Percentiles rank a stretch among this genome's conserved stretches.
These are phyloP conservation scores for Vitrella brassicaformis DNA, from an alignment of 73 alveolate genomes.

Conservation along the genomic window DNA sequence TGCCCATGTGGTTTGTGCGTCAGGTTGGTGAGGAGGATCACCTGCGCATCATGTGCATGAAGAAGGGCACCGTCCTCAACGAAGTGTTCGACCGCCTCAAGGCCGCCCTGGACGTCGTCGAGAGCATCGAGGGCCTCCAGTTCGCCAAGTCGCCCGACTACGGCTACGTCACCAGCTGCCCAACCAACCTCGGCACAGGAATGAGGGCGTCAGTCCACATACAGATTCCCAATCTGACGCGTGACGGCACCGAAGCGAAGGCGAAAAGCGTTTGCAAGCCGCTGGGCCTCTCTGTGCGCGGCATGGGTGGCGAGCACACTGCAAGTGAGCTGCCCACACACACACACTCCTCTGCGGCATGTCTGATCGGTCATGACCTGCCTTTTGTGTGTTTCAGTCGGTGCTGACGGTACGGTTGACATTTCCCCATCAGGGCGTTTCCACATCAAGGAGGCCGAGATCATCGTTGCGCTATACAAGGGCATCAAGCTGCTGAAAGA, in stretches of 20 bases:
- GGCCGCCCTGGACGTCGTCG: neutral
- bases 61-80: slow-evolving; percentile 8
- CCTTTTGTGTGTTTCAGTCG: no score
- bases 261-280: slow-evolving; percentile 7
- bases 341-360: no score
- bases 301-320: slow-evolving; percentile 19
- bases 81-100: slow-evolving; percentile 5
- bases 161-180: slow-evolving; percentile 27
- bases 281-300: slow-evolving; percentile 11
- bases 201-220: slow-evolving; percentile 34
- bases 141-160: slow-evolving; percentile 13
- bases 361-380: no score
- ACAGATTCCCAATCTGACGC: slow-evolving; percentile 11
- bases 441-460: slow-evolving; percentile 1
- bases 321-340: no score
- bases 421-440: neutral
- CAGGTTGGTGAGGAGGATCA: slow-evolving; percentile 28
- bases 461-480: slow-evolving; percentile 5
- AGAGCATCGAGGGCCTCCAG: neutral
- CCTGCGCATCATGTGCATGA: slow-evolving; percentile 7
- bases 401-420: neutral
- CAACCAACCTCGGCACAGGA: slow-evolving; percentile 33
- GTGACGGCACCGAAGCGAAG: slow-evolving; percentile 2
- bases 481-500: neutral
- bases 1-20: no score